Evolutionary conservation across 768 basidiomycete species (phyloP).

Genomic region (Clathrus columnatus): DNA sequence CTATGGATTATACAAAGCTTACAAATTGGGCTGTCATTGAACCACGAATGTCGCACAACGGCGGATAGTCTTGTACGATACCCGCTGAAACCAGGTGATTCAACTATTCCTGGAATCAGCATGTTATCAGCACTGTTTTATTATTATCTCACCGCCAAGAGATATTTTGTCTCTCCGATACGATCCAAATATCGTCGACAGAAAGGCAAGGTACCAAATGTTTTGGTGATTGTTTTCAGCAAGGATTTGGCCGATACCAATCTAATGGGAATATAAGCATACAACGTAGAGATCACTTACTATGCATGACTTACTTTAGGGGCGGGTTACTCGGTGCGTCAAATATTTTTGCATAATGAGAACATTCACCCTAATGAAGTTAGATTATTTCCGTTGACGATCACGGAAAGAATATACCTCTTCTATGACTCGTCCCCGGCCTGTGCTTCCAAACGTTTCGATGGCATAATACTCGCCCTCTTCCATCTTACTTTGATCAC

Average conservation of each 20-base stretch:
- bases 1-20: conserved; percentile 20
- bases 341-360: conserved; percentile 76
- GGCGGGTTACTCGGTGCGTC: conserved; percentile 60
- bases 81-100: conserved; percentile 85
- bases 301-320: conserved; percentile 46
- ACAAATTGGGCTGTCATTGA: conserved; percentile 95
- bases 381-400: neutral
- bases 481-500: conserved; percentile 94
- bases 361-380: conserved; percentile 68
- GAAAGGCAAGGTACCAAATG: conserved; percentile 93
- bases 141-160: conserved; percentile 61
- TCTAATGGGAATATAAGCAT: conserved; percentile 29
- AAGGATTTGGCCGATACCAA: conserved; percentile 79
- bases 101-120: conserved; percentile 38
- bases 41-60: conserved; percentile 74
- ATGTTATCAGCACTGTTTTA: neutral
- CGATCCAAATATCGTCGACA: conserved; percentile 94
- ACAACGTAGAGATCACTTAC: conserved; percentile 2
- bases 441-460: conserved; percentile 98
- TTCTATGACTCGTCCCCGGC: conserved; percentile 81
- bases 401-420: conserved; percentile 36
- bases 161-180: conserved; percentile 84
- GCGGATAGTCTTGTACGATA: conserved; percentile 88
- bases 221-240: conserved; percentile 78
- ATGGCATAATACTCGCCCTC: conserved; percentile 99